Conservation (phyloP, 352 stramenopile species). For the Phytophthora litchii region DNA sequence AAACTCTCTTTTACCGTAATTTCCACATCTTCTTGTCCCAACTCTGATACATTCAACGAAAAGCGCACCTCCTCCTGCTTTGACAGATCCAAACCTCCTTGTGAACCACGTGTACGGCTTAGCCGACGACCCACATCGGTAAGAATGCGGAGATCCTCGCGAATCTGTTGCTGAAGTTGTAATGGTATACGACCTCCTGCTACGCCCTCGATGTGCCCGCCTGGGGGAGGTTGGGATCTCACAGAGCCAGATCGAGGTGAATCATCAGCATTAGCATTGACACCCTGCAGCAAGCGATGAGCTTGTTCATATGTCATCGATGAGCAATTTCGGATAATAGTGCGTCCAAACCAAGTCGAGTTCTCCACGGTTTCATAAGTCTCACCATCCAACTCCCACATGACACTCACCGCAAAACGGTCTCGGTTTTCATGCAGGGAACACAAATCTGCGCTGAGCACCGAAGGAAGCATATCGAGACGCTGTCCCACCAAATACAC, state of each 20-base stretch:
- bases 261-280: slow-evolving; percentile 64
- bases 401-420: slow-evolving; percentile 89
- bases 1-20: slow-evolving; percentile 91
- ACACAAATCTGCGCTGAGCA: slow-evolving; percentile 91
- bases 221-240: slow-evolving; percentile 2
- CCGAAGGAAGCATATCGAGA: slow-evolving; percentile 92
- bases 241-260: slow-evolving; percentile 13
- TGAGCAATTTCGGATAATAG: slow-evolving; percentile 96
- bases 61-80: slow-evolving; percentile 89
- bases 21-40: slow-evolving; percentile 76
- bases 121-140: slow-evolving; percentile 72
- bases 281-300: slow-evolving; percentile 70
- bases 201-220: slow-evolving; percentile 45
- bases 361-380: slow-evolving; percentile 62
- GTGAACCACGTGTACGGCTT: slow-evolving; percentile 57
- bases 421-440: slow-evolving; percentile 92
- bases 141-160: slow-evolving; percentile 62
- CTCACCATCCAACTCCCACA: slow-evolving; percentile 90
- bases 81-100: slow-evolving; percentile 80
- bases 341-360: slow-evolving; percentile 89
- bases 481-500: slow-evolving; percentile 97
- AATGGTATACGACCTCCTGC: slow-evolving; percentile 71
- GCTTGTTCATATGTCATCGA: slow-evolving; percentile 90
- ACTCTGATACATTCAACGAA: slow-evolving; percentile 71
- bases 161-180: slow-evolving; percentile 54